Base-by-base conservation (phyloP, 768 basidiomycete species). In the Tricholoma hemisulphureum region DNA sequence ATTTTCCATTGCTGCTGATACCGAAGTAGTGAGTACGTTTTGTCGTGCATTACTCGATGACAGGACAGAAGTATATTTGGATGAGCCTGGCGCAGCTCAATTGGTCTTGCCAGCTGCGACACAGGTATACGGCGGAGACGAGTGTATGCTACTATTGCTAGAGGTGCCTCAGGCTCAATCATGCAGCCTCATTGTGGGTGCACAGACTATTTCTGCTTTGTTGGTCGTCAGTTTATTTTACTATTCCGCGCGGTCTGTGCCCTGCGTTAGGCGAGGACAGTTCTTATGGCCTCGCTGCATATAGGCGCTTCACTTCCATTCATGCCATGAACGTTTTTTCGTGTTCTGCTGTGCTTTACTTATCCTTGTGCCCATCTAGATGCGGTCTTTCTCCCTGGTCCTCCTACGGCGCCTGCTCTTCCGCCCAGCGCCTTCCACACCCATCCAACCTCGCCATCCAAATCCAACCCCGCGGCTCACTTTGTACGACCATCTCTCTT, bases 351-450 rank as follows among this genome's bases (percentile, higher is more conserved):
- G 4, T 46, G 10, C 31, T 16, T 29, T 46, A 8, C 31, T 16
- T 29, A 43, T 60, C 62, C 16, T 31, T 58, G 65, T 32, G 13
- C 60, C 29, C 13, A 6, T 37, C 23, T 54, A 91, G 89, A 93
- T 93, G 91, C 85, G 90, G 26, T 89, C 88, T 0, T 92, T 93
- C 71, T 90, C 91, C 2, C 77, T 92, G 26, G 90, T 93, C 18
- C 39, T 41, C 7, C 39, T 41, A 20, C 84, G 91, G 8, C 83
- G 91, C 5, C 79, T 93, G 3, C 82, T 91, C 28, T 93, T 93
- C 70, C 83, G 90, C 6, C 65, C 86, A 0, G 73, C 83, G 2
- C 81, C 77, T 1, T 50, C 63, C 2, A 16, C 64, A 13, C 29
- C 37, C 21, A 50, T 24, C n/a, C 66, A 50, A 18, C 62, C 58